phyloP scores from a whole-genome alignment of 148 eudicot species.

The Fagopyrum esculentum region DNA sequence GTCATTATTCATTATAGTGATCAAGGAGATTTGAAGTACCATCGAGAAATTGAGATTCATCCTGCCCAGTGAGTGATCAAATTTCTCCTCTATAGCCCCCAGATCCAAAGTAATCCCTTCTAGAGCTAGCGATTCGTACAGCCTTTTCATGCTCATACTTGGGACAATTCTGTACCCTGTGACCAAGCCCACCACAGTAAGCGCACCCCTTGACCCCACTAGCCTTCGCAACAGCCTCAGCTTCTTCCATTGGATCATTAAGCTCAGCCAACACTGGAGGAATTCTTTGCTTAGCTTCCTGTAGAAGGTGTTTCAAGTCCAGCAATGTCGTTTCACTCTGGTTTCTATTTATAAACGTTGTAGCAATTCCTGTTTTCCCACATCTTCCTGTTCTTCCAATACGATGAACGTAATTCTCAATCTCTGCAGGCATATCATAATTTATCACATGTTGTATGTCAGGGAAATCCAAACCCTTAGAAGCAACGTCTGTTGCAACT shows the following conservation, averaged over 20 bases:
- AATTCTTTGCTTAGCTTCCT: conserved; percentile 88
- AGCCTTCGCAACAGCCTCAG: conserved; percentile 46
- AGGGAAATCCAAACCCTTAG: conserved; percentile 88
- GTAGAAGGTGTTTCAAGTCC: conserved; percentile 76
- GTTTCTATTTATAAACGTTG: conserved; percentile 82
- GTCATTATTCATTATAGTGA: no score
- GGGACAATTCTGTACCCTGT: conserved; percentile 68
- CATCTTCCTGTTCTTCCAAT: conserved; percentile 90
- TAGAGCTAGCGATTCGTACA: conserved; percentile 52
- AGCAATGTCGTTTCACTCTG: conserved; percentile 82
- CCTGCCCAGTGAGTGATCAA: conserved; percentile 16
- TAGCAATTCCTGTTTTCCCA: conserved; percentile 89
- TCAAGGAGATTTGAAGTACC: not conserved
- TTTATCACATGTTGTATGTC: conserved; percentile 88
- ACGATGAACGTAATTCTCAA: conserved; percentile 88
- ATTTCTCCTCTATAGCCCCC: conserved; percentile 93
- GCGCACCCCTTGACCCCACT: conserved; percentile 79
- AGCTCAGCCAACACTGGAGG: conserved; percentile 82
- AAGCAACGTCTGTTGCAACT: conserved; percentile 96
- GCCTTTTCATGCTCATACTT: conserved; percentile 79
- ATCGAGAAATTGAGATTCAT: not conserved
- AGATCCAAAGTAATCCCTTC: conserved; percentile 75
- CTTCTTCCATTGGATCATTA: conserved; percentile 73
- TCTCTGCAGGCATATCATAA: conserved; percentile 93
- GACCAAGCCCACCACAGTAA: conserved; percentile 88